A percentile compares a stretch with the other conserved stretches of the same genome.
Evolutionary conservation across 306 rosid species (phyloP).

Genomic region (Prosopis cineraria): DNA sequence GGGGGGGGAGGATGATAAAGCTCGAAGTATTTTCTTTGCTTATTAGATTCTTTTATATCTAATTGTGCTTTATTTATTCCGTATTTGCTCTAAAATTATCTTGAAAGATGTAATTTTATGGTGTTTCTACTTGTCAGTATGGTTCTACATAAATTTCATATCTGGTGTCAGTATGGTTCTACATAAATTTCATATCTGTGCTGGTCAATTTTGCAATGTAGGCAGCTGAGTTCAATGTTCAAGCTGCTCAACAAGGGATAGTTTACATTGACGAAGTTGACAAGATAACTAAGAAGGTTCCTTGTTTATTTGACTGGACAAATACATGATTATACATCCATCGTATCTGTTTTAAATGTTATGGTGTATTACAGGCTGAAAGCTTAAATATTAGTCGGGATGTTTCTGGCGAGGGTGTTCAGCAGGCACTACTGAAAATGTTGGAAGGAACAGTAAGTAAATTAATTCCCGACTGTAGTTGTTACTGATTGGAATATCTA

Average conservation of each 20-base stretch:
- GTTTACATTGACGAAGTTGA: conserved; percentile 98
- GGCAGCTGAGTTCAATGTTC: conserved; percentile 98
- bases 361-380: conserved; percentile 71
- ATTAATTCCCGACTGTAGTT: conserved; percentile 14
- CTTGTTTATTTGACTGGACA: conserved; percentile 14
- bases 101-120: not conserved
- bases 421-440: conserved; percentile 96
- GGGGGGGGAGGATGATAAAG: no score
- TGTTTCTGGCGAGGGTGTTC: conserved; percentile 99
- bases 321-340: conserved; percentile 11
- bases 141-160: conserved; percentile 20
- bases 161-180: not conserved
- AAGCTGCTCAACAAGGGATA: conserved; percentile 98
- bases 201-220: conserved; percentile 44
- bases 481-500: conserved; percentile 27
- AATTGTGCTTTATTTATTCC: not conserved
- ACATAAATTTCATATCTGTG: conserved; percentile 23
- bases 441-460: conserved; percentile 97
- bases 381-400: conserved; percentile 92
- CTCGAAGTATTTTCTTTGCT: not conserved
- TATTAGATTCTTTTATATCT: not conserved
- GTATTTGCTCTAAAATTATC: not conserved
- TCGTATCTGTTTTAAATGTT: conserved; percentile 30
- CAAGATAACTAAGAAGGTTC: conserved; percentile 99
- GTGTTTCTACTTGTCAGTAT: conserved; percentile 18